Evolutionary conservation across 495 filamentous ascomycete species (phyloP).

Genomic region (Amniculicola lignicola): DNA sequence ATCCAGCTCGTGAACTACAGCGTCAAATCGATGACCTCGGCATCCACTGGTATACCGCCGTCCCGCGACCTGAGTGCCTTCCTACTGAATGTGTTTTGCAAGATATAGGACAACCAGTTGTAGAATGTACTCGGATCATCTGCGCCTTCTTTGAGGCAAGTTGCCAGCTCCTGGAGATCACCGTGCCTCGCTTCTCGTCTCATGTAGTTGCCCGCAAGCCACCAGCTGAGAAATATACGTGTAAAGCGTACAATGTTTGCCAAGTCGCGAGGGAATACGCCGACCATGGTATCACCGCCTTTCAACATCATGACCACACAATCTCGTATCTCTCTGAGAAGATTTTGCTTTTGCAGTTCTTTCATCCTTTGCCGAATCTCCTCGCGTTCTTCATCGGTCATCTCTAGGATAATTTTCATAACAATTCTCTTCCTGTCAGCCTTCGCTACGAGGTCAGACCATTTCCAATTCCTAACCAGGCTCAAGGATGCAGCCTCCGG

Average conservation of each 20-base stretch:
- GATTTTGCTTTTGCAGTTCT: constrained; percentile 4
- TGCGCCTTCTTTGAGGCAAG: not conserved
- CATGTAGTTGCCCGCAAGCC: not conserved
- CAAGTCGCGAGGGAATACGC: constrained; percentile 8
- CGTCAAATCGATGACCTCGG: constrained; percentile 11
- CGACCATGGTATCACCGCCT: constrained; percentile 9
- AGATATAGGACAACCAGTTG: not conserved
- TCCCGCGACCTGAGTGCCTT: not conserved
- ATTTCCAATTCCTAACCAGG: constrained; percentile 27
- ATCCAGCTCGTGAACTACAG: not conserved
- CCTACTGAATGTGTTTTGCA: constrained; percentile 10
- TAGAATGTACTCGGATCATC: constrained; percentile 10
- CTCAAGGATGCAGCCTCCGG: constrained; percentile 6
- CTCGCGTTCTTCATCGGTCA: constrained; percentile 2
- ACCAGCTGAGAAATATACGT: constrained; percentile 30
- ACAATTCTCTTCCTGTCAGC: constrained; percentile 34
- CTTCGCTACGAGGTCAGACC: constrained; percentile 18
- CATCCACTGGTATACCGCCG: not conserved
- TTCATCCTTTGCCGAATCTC: constrained; percentile 7
- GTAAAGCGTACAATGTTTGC: constrained; percentile 18
- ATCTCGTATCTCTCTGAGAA: constrained; percentile 21
- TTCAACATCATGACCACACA: constrained; percentile 19
- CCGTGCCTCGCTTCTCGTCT: not conserved
- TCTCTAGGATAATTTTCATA: constrained; percentile 35
- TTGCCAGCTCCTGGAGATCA: constrained; percentile 11